phyloP scores from a whole-genome alignment of 352 stramenopile genomes.

The Phytopythium cucurbitacearum region DNA sequence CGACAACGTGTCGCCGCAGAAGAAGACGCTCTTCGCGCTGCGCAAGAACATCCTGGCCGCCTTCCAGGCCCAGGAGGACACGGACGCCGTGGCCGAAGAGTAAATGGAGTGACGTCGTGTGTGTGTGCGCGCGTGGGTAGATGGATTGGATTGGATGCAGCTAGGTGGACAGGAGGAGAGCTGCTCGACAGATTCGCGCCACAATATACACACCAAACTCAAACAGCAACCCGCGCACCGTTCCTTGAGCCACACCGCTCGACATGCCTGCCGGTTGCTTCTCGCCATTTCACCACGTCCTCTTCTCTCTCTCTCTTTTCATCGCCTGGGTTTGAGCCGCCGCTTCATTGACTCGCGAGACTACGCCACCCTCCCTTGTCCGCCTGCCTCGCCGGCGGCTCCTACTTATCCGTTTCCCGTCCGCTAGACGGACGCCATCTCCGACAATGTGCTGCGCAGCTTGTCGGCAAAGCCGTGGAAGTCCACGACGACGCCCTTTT shows the following conservation, averaged over 20 bases:
- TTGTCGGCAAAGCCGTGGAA: constrained; percentile 81
- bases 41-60: constrained; percentile 89
- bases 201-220: too few species aligned
- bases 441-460: constrained; percentile 74
- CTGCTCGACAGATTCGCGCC: too few species aligned
- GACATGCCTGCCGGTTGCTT: too few species aligned
- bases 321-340: too few species aligned
- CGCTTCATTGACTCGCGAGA: too few species aligned
- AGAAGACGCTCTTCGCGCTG: constrained; percentile 88
- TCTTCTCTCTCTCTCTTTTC: too few species aligned
- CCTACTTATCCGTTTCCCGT: not conserved
- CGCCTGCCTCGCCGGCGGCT: not conserved
- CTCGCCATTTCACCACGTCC: too few species aligned
- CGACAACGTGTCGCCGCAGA: constrained; percentile 76
- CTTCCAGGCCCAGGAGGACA: constrained; percentile 42
- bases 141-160: not conserved
- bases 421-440: constrained; percentile 78
- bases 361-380: not conserved
- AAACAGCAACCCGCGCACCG: too few species aligned
- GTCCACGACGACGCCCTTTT: constrained; percentile 68
- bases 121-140: not conserved
- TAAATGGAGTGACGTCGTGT: not conserved
- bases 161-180: too few species aligned
- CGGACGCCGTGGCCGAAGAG: constrained; percentile 20
- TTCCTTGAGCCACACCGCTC: too few species aligned